These are phyloP conservation scores for Colletotrichum melonis DNA, from an alignment of 2,329 filamentous ascomycete species.

Conservation along the genomic window DNA sequence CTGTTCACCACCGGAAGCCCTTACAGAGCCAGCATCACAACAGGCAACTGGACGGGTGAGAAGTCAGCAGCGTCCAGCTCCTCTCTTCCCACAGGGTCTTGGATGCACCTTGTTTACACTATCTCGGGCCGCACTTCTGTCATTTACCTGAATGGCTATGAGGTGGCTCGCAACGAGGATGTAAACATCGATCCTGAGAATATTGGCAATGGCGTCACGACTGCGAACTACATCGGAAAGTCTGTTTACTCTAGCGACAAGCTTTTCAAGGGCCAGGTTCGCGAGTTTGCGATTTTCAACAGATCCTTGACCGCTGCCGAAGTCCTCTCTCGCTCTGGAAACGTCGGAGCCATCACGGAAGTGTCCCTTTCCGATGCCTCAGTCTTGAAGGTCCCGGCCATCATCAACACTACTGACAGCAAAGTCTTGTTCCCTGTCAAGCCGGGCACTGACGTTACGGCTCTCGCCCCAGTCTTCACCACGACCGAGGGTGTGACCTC, in stretches of 20 bases:
- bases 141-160: slow-evolving; percentile 49
- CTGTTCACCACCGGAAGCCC: slow-evolving; percentile 40
- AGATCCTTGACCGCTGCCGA: slow-evolving; percentile 37
- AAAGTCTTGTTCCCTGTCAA: slow-evolving; percentile 37
- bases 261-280: slow-evolving; percentile 38
- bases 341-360: slow-evolving; percentile 28
- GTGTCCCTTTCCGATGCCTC: slow-evolving; percentile 31
- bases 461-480: slow-evolving; percentile 38
- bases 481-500: slow-evolving; percentile 34
- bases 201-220: slow-evolving; percentile 39
- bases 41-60: slow-evolving; percentile 37
- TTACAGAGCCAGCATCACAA: slow-evolving; percentile 38
- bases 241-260: slow-evolving; percentile 39
- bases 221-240: slow-evolving; percentile 39
- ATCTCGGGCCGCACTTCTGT: slow-evolving; percentile 36
- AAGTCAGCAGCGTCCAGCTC: slow-evolving; percentile 30
- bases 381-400: slow-evolving; percentile 34
- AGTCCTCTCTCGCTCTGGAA: slow-evolving; percentile 31
- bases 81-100: slow-evolving; percentile 37
- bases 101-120: slow-evolving; percentile 38
- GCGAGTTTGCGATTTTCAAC: slow-evolving; percentile 40
- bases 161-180: slow-evolving; percentile 28
- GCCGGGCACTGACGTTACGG: slow-evolving; percentile 37
- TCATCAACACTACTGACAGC: slow-evolving; percentile 33
- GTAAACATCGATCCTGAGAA: slow-evolving; percentile 28